Conservation (phyloP, 768 basidiomycete species). For the Bullera alba region DNA sequence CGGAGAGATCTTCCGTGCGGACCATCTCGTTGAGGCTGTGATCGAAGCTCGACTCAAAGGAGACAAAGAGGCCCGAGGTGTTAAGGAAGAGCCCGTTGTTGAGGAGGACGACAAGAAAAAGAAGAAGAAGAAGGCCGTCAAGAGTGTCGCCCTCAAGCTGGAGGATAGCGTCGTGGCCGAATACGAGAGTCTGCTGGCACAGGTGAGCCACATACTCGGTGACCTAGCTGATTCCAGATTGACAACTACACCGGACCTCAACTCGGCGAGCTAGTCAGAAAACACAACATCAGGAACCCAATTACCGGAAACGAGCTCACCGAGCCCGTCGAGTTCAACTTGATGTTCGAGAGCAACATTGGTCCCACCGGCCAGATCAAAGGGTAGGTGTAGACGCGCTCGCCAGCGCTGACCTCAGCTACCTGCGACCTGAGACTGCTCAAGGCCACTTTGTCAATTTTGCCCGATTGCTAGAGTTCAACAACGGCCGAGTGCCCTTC, state of each 20-base stretch:
- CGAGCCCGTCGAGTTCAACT: slow-evolving; percentile 91
- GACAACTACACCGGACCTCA: slow-evolving; percentile 90
- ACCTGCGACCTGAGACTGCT: slow-evolving; percentile 93
- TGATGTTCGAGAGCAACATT: slow-evolving; percentile 97
- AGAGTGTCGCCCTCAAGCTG: slow-evolving; percentile 63
- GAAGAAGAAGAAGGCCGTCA: slow-evolving; percentile 65
- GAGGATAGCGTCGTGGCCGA: slow-evolving; percentile 64
- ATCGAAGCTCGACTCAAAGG: slow-evolving; percentile 82
- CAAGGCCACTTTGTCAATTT: slow-evolving; percentile 99
- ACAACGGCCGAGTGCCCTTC: slow-evolving; percentile 92
- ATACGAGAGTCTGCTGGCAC: slow-evolving; percentile 79
- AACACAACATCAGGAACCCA: slow-evolving; percentile 75
- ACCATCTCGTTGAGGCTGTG: slow-evolving; percentile 89
- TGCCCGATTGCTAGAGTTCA: slow-evolving; percentile 90
- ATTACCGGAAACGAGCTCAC: slow-evolving; percentile 86
- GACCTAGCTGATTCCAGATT: slow-evolving; percentile 52
- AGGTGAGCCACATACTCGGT: slow-evolving; percentile 53
- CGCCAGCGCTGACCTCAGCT: slow-evolving; percentile 51
- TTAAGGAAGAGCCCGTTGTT: slow-evolving; percentile 51
- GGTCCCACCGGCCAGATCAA: slow-evolving; percentile 96
- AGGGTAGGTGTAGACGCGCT: slow-evolving; percentile 54
- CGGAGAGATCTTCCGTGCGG: slow-evolving; percentile 93
- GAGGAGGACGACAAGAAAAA: slow-evolving; percentile 60
- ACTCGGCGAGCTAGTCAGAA: slow-evolving; percentile 76
- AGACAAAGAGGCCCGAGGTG: slow-evolving; percentile 80